A percentile compares a stretch with the other conserved stretches of the same genome.
phyloP scores from a whole-genome alignment of 805 yeast genomes.

The Candida sanyiensis region DNA sequence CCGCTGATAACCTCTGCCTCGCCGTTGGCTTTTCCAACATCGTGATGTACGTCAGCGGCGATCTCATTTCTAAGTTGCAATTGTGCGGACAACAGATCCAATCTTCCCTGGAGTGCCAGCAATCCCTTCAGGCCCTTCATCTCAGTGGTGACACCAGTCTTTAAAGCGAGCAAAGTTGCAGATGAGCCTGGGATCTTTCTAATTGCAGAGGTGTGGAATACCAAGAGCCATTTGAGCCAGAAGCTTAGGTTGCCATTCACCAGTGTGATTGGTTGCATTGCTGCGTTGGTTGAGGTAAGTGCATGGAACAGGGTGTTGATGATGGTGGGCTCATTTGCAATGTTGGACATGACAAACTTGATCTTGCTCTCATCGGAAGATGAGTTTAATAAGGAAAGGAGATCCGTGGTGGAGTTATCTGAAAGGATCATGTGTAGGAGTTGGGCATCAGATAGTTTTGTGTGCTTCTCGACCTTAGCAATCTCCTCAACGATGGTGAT shows the following conservation, averaged over 20 bases:
- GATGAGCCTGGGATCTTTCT: slow-evolving; percentile 23
- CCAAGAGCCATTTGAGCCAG: slow-evolving; percentile 81
- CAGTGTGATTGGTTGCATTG: slow-evolving; percentile 40
- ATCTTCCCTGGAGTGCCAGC: slow-evolving; percentile 78
- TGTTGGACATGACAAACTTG: slow-evolving; percentile 33
- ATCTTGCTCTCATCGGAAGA: slow-evolving; percentile 35
- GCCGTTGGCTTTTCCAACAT: slow-evolving; percentile 25
- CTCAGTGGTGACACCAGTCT: slow-evolving; percentile 49
- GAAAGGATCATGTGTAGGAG: neutral
- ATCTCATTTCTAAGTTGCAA: slow-evolving; percentile 58
- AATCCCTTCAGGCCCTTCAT: slow-evolving; percentile 58
- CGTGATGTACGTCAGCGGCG: slow-evolving; percentile 31
- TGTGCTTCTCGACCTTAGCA: neutral
- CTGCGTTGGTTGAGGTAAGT: slow-evolving; percentile 40
- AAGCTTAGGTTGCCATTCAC: slow-evolving; percentile 37
- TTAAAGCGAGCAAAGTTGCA: slow-evolving; percentile 44
- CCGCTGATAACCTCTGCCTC: neutral
- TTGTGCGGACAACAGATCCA: slow-evolving; percentile 73
- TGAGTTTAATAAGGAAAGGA: slow-evolving; percentile 21
- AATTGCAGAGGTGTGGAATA: slow-evolving; percentile 49
- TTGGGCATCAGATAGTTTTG: neutral
- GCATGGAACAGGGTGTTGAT: slow-evolving; percentile 38
- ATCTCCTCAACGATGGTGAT: slow-evolving; percentile 2
- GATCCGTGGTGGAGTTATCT: slow-evolving; percentile 13
- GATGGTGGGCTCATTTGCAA: neutral